These are phyloP conservation scores for Metschnikowia shivogae DNA, from an alignment of 805 yeast genomes.

Conservation along the genomic window DNA sequence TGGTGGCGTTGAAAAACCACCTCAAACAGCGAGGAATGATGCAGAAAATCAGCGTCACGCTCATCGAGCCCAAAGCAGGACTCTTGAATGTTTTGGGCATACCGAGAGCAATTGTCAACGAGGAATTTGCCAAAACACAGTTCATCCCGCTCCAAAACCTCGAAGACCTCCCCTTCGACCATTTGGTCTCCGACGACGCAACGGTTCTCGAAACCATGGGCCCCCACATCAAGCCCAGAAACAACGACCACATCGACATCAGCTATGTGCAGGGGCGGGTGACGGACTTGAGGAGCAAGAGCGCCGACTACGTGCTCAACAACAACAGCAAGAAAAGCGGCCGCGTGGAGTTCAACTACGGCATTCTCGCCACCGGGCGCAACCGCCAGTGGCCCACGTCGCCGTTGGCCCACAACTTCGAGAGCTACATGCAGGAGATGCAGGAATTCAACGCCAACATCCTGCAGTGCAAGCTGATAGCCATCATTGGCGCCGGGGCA, in stretches of 20 bases:
- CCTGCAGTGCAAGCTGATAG: slow-evolving; percentile 27
- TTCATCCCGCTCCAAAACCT: slow-evolving; percentile 31
- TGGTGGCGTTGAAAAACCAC: slow-evolving; percentile 27
- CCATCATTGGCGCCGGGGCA: slow-evolving; percentile 52
- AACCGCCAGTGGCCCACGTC: slow-evolving; percentile 52
- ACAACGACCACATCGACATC: slow-evolving; percentile 12
- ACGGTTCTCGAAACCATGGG: slow-evolving; percentile 17
- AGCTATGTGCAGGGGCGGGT: slow-evolving; percentile 35
- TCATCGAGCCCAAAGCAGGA: slow-evolving; percentile 40
- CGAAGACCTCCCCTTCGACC: slow-evolving; percentile 26
- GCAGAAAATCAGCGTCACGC: slow-evolving; percentile 26
- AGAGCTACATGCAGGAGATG: slow-evolving; percentile 43
- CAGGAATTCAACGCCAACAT: slow-evolving; percentile 26
- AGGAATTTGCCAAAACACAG: slow-evolving; percentile 36
- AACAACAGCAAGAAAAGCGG: slow-evolving; percentile 15
- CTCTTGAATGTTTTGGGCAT: slow-evolving; percentile 38
- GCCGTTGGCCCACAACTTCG: slow-evolving; percentile 40
- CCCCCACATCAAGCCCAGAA: slow-evolving; percentile 8
- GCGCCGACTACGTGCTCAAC: slow-evolving; percentile 26
- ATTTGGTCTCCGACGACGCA: slow-evolving; percentile 24
- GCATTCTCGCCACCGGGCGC: slow-evolving; percentile 47
- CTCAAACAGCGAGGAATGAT: slow-evolving; percentile 16
- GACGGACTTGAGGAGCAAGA: slow-evolving; percentile 21
- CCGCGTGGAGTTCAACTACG: slow-evolving; percentile 41
- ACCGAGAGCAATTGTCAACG: slow-evolving; percentile 37